Base-by-base conservation (phyloP, 805 yeast species). In the Candida glaebosa region DNA sequence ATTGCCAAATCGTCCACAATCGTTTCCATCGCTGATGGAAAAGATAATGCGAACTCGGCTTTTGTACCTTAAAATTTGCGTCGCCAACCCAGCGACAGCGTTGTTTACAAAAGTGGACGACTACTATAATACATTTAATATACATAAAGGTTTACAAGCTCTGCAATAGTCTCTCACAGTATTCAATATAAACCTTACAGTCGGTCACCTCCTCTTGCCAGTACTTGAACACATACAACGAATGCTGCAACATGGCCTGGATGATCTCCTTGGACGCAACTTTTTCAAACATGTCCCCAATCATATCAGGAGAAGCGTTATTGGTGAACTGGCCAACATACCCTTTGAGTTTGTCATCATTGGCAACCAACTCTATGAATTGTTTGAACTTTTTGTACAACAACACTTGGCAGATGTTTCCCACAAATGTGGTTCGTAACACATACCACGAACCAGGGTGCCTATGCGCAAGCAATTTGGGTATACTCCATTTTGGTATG, bases 391-490 rank as follows among this genome's bases (percentile, higher is more conserved):
- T 63, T 34, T 50, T 57, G 45, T 53, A 64, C 16, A 66, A 43
- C 44, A 63, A 47, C 40, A 56, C 65, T 43, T 58, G 58, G 40
- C 47, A 46, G 24, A 63, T 45, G 44, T 56, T 57, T 3, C 68
- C 71, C 26, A 54, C 49, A 31, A 63, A 52, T 31, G 59, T 34
- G 37, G 63, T 65, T 35, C 73, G 47, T 36, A 67, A 42, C 41
- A 62, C 65, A 46, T 54, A 67, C 71, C 71, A 66, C 48, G 59
- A 60, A 0, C 73, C 72, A 1, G 70, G 67, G 44, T 67, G 73
- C 42, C 73, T 55, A 43, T 63, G 65, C 20, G 56, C 62, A 5
- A 63, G 62, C 26, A 67, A 41, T 28, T 62, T 64, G 3, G 71
- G 70, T 20, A 65, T 58, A 36, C 55, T 55, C 34, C 64, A 45